Evolutionary conservation across 768 basidiomycete genomes (phyloP), one percentile per base, ranked within the genome.

Genomic region (Suillus occidentalis): DNA sequence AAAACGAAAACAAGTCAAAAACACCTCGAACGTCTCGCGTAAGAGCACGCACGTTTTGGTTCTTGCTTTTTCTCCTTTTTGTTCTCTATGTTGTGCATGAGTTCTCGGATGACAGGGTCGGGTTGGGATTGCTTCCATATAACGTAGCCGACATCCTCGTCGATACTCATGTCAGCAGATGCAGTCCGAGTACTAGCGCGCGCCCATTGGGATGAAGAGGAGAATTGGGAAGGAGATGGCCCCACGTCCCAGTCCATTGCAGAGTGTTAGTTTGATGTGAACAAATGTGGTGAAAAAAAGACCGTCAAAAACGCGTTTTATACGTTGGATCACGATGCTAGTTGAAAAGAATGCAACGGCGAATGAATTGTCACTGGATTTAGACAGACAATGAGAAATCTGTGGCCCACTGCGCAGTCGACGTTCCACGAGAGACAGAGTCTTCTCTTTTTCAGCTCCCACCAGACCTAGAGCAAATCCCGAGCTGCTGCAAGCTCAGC

Each of bases 171-270:
- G 18, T 59, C 18, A 4, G 40, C 25, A 42, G 58, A 42, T 59
- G 39, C 10, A 20, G 40, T 18, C 18, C 58, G 39, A 18, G 18
- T 59, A 12, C 18, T 42, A 6, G 58, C 58, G 12, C 58, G 58
- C 6, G 36, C 58, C 58, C 58, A 59, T 59, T 59, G 58, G 6
- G 58, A 59, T 20, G 58, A 42, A 20, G 58, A 59, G 28, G 58
- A 12, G 8, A 59, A 59, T 59, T 59, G 58, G 6, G 58, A 59
- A 28, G 58, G 58, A 3, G 58, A 59, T 31, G 58, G 58, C 9
- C 52, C 52, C 0, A 59, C 20, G 40, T 59, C 58, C 25, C 40
- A 59, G 58, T 59, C 58, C 58, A 59, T 59, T 28, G 58, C 37
- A 42, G 40, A 22, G 58, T 28, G 37, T 42, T 12, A 59, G 39